Percentiles rank a stretch among this genome's conserved stretches.
Conservation (phyloP, 2,329 filamentous ascomycete species). For the Ophiostoma himal-ulmi region DNA sequence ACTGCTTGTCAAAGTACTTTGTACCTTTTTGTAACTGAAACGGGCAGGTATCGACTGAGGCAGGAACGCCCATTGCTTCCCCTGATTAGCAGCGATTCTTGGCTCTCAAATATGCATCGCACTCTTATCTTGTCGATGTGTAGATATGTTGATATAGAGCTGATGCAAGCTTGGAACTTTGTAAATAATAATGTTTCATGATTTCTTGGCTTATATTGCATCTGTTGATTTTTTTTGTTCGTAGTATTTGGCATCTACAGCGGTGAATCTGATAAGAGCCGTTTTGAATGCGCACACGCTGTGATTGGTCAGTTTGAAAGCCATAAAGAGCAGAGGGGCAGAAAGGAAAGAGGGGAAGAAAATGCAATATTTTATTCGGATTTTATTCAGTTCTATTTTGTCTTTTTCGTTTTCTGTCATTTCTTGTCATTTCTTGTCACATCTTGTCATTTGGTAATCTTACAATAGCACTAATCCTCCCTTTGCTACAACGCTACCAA, state of each 20-base stretch:
- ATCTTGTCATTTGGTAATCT: no score
- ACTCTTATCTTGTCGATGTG: no score
- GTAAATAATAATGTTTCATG: no score
- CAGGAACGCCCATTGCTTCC: neutral
- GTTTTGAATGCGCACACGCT: constrained; percentile 20
- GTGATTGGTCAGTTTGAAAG: constrained; percentile 20
- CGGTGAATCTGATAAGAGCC: constrained; percentile 27
- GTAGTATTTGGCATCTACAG: no score
- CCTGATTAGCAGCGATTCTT: no score
- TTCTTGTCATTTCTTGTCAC: no score
- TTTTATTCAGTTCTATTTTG: no score
- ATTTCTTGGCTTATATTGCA: neutral
- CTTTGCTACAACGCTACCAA: neutral
- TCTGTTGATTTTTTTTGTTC: neutral
- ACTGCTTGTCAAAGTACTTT: neutral
- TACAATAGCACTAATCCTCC: no score
- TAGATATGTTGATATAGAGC: no score
- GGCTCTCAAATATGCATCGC: no score
- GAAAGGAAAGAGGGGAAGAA: neutral
- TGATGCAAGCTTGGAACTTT: no score
- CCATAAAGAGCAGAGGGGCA: constrained; percentile 2
- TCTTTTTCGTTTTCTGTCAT: no score
- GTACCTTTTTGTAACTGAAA: neutral
- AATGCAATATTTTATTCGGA: neutral
- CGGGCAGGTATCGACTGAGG: constrained; percentile 1